Base-by-base conservation (phyloP, 768 basidiomycete genomes). In the Podaxis sp. region DNA sequence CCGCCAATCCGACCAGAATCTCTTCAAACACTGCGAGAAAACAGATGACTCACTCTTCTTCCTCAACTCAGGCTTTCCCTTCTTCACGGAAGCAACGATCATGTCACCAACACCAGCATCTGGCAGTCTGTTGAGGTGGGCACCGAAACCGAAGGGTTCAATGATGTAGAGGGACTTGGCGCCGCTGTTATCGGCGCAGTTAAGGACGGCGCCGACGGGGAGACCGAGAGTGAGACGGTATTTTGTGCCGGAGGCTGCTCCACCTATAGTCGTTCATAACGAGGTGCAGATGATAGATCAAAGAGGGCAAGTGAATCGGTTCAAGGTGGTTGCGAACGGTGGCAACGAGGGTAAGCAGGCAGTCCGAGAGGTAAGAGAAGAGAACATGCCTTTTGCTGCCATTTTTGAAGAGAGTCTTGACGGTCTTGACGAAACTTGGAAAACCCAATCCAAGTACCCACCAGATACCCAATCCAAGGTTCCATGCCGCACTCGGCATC, bases 171-270 rank as follows among this genome's bases (percentile, higher is more conserved):
- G 84, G 59, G 90, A 93, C 81, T 98, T 99, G 67, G 96, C 97
- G 66, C 97, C 97, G 71, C 91, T 93, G 88, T 99, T 99, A 82
- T 99, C 97, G 54, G 95, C 95, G 77, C 97, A 97, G 77, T 96
- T 96, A 72, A 97, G 81, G 65, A 97, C 94, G 67, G 94, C 94
- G 66, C 93, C 93, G 65, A 91, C 90, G 63, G 93, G 94, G 56
- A 95, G 89, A 91, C 90, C 92, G 65, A 93, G 86, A 51, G 91
- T 95, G 82, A 98, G 82, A 69, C 95, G 88, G 86, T 89, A 98
- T 80, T 98, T 99, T 79, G 91, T 95, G 73, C 96, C 96, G 70
- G 93, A 84, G 64, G 89, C 84, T 72, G 76, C 80, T 72, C 77
- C 80, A 73, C 73, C 78, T 82, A 54, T 53, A 38, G 16, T 40